Base-by-base conservation (phyloP, 768 basidiomycete genomes). In the Suillus plorans region DNA sequence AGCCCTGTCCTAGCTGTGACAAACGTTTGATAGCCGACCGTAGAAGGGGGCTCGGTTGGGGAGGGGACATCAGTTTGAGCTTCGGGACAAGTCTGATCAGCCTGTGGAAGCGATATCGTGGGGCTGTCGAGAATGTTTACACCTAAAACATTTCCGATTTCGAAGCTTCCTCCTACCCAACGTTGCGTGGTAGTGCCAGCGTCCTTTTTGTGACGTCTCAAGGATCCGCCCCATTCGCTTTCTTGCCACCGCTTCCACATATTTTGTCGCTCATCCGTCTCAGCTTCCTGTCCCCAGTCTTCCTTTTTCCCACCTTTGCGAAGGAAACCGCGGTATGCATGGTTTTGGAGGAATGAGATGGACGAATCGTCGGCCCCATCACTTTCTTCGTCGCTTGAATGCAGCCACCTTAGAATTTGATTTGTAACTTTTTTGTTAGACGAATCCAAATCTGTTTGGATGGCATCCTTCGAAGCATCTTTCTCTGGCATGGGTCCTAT, bases 111-210 rank as follows among this genome's bases (percentile, higher is more conserved):
- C 14, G 37, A 41, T 28, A 37, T 28, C 14, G 28, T 1, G 20
- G 68, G 68, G 52, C 31, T 45, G 59, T 82, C 77, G 58, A 89
- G 77, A 39, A 90, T 77, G 66, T 86, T 84, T 60, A 92, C 82
- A 13, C 91, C 92, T 44, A 93, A 78, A 66, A 94, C 82, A n/a
- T 82, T 82, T 3, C 92, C 92, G 44, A 94, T 80, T 70, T 92
- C 89, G 67, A 94, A 94, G 65, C 87, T 91, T 28, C 81, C 81
- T 34, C 92, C 91, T 36, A 90, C 82, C 90, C 90, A 93, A 25
- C 76, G 79, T 16, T 72, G 75, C 18, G 68, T 62, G 42, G 68
- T 71, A 66, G 25, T 69, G 66, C 31, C 74, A 67, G 59, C 76
- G 79, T 31, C 72, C 69, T 60, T 74, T 73, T 22, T 77, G 77